Percentiles rank a stretch among this genome's conserved stretches.
phyloP scores from a whole-genome alignment of 169 alveolate genomes.

The Cytauxzoon felis region DNA sequence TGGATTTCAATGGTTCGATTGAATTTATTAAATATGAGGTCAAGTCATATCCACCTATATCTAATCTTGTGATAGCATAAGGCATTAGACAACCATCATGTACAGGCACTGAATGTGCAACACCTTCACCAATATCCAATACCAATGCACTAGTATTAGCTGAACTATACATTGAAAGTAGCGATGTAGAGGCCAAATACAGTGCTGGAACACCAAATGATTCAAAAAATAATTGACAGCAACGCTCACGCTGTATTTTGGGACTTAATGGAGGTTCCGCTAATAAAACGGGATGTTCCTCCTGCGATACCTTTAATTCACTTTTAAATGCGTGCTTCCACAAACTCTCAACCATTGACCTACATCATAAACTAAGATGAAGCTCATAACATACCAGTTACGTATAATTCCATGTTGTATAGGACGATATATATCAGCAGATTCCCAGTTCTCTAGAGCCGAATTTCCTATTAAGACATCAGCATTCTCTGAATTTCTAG shows the following conservation, averaged over 20 bases:
- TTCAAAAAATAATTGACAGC: slow-evolving; percentile 88
- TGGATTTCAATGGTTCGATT: slow-evolving; percentile 5
- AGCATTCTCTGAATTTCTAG: neutral
- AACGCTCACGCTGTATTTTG: slow-evolving; percentile 84
- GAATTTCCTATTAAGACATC: slow-evolving; percentile 45
- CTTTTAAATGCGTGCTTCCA: slow-evolving; percentile 83
- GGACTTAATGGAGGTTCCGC: slow-evolving; percentile 92
- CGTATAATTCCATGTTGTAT: slow-evolving; percentile 81
- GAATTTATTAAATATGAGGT: slow-evolving; percentile 53
- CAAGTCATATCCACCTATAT: slow-evolving; percentile 90
- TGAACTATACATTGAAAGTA: slow-evolving; percentile 85
- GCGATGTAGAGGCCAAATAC: slow-evolving; percentile 85
- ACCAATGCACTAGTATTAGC: slow-evolving; percentile 91
- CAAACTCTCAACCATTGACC: slow-evolving; percentile 47
- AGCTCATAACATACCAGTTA: slow-evolving; percentile 65
- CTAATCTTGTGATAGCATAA: slow-evolving; percentile 82
- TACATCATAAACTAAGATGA: neutral
- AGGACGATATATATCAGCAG: slow-evolving; percentile 20
- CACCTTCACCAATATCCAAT: slow-evolving; percentile 92
- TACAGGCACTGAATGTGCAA: slow-evolving; percentile 88
- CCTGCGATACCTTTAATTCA: slow-evolving; percentile 74
- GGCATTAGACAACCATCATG: slow-evolving; percentile 86
- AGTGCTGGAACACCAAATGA: slow-evolving; percentile 86
- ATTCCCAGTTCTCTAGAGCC: slow-evolving; percentile 13
- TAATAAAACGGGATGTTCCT: slow-evolving; percentile 82